These are phyloP conservation scores for Mucor indicus DNA, from an alignment of 371 early-diverging fungal genomes.

Conservation along the genomic window DNA sequence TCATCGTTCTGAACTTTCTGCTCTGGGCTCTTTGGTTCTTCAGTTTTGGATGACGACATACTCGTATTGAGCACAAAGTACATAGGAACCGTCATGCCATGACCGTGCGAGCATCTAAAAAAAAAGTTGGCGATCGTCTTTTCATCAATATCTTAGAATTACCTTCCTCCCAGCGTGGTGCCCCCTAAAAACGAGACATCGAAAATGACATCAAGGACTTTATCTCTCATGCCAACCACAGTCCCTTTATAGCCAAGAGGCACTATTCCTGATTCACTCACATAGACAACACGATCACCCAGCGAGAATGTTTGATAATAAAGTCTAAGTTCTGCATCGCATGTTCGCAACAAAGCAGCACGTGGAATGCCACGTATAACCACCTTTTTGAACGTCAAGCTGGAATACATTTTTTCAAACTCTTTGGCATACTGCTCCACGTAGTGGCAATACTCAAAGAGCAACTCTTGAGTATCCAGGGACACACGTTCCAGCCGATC, in stretches of 20 bases:
- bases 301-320: constrained; percentile 74
- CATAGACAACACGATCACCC: constrained; percentile 87
- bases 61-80: no score
- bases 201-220: constrained; percentile 80
- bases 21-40: no score
- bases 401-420: constrained; percentile 39
- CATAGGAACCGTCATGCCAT: no score
- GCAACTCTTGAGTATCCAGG: constrained; percentile 66
- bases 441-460: constrained; percentile 49
- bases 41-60: no score
- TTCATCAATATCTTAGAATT: constrained; percentile 7
- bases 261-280: constrained; percentile 73
- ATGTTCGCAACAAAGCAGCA: constrained; percentile 71
- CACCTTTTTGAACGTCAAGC: constrained; percentile 44
- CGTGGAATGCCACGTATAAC: constrained; percentile 66
- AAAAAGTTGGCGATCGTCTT: not conserved
- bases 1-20: no score
- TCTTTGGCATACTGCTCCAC: constrained; percentile 54
- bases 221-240: constrained; percentile 75
- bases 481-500: constrained; percentile 66
- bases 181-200: constrained; percentile 83
- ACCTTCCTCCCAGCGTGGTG: constrained; percentile 68
- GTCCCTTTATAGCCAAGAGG: constrained; percentile 82
- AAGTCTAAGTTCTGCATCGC: constrained; percentile 71
- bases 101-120: no score